A percentile compares a stretch with the other conserved stretches of the same genome.
phyloP scores from a whole-genome alignment of 2,329 filamentous ascomycete genomes.

The Trichoderma guizhouense region DNA sequence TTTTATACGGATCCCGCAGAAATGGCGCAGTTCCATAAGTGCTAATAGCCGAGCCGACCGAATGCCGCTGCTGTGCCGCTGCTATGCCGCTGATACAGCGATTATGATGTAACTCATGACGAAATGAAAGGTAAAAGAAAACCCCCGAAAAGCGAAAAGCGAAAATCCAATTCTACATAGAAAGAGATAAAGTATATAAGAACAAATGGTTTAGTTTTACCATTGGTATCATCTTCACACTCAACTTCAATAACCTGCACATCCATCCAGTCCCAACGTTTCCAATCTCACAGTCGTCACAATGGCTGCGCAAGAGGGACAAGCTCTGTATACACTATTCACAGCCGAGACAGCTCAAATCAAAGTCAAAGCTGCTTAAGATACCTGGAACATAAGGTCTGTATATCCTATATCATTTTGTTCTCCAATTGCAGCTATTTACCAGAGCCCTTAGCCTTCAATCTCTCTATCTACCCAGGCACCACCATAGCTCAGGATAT shows the following conservation, averaged over 20 bases:
- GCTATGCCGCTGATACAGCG: background rate
- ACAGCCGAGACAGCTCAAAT: constrained; percentile 64
- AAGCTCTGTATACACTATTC: constrained; percentile 64
- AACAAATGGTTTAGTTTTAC: background rate
- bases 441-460: constrained; percentile 36
- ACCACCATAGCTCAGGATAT: too few species aligned
- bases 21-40: constrained; percentile 1
- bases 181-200: background rate
- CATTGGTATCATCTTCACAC: background rate
- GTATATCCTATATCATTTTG: background rate
- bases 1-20: constrained; percentile 1
- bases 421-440: background rate
- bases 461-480: too few species aligned
- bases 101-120: constrained; percentile 4
- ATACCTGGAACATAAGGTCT: constrained; percentile 70
- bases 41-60: background rate
- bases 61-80: constrained; percentile 2
- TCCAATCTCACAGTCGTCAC: background rate
- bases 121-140: background rate
- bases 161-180: background rate
- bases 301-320: constrained; percentile 20
- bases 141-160: background rate
- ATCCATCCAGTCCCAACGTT: background rate
- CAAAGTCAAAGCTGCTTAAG: constrained; percentile 82
- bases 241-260: background rate